These are phyloP conservation scores for Cladosporium oxysporum DNA, from an alignment of 2,329 filamentous ascomycete species.

Conservation along the genomic window DNA sequence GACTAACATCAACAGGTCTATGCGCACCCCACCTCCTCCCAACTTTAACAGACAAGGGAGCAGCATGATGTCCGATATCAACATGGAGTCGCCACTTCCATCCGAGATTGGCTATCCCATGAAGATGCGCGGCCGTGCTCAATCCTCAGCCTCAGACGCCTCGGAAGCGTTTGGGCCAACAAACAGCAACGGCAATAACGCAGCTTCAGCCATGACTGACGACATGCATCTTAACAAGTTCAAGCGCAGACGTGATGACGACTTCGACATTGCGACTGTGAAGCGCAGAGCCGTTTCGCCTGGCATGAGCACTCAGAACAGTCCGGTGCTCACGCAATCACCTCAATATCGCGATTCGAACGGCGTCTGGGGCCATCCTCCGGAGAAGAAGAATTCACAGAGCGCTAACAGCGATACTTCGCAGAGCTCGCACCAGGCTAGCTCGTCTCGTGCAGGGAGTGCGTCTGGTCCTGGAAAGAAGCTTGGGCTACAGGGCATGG, in stretches of 20 bases:
- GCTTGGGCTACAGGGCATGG: constrained; percentile 88
- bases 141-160: constrained; percentile 36
- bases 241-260: constrained; percentile 86
- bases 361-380: constrained; percentile 72
- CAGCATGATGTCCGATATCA: constrained; percentile 62
- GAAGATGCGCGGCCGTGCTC: constrained; percentile 35
- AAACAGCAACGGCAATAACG: constrained; percentile 19
- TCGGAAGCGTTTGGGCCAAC: constrained; percentile 33
- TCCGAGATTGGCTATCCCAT: constrained; percentile 25
- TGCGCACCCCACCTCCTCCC: constrained; percentile 61
- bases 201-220: constrained; percentile 31
- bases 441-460: constrained; percentile 11
- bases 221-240: constrained; percentile 39
- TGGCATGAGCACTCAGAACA: constrained; percentile 87
- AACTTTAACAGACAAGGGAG: constrained; percentile 59
- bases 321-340: constrained; percentile 78
- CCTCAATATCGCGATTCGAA: constrained; percentile 68
- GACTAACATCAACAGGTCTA: constrained; percentile 40
- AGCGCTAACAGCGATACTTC: constrained; percentile 46
- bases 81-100: constrained; percentile 66
- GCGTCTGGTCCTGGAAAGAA: constrained; percentile 48
- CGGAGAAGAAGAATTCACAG: constrained; percentile 41
- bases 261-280: constrained; percentile 83
- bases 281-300: constrained; percentile 91
- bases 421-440: constrained; percentile 31